phyloP scores from a whole-genome alignment of 176 grass and related monocot genomes.

The Phoenix dactylifera region DNA sequence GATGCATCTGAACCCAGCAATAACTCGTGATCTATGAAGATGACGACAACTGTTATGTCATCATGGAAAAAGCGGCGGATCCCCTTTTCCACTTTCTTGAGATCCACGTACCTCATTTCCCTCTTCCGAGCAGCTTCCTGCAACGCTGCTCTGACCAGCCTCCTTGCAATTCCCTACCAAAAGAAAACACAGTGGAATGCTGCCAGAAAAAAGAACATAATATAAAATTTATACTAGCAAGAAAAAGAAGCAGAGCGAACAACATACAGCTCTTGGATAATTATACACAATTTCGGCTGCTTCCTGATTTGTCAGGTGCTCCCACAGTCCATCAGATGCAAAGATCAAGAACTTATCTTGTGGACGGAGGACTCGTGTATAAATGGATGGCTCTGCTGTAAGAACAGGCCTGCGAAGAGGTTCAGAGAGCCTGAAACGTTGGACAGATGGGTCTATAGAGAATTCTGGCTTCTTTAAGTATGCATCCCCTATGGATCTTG shows the following conservation, averaged over 20 bases:
- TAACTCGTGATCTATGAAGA: slow-evolving; percentile 45
- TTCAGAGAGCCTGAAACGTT: slow-evolving; percentile 71
- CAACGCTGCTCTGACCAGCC: slow-evolving; percentile 38
- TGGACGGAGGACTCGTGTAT: slow-evolving; percentile 46
- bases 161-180: slow-evolving; percentile 45
- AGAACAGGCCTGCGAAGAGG: slow-evolving; percentile 69
- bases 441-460: slow-evolving; percentile 52
- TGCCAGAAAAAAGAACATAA: background rate
- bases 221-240: background rate
- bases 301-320: slow-evolving; percentile 85
- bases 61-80: slow-evolving; percentile 50
- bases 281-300: slow-evolving; percentile 64
- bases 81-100: slow-evolving; percentile 48
- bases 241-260: background rate
- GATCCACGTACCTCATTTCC: slow-evolving; percentile 47
- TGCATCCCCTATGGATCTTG: slow-evolving; percentile 92
- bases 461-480: slow-evolving; percentile 91
- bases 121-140: slow-evolving; percentile 44
- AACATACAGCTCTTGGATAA: slow-evolving; percentile 36
- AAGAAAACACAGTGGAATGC: background rate
- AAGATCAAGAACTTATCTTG: slow-evolving; percentile 86
- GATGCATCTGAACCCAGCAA: slow-evolving; percentile 24
- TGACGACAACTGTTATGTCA: slow-evolving; percentile 48
- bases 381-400: slow-evolving; percentile 68
- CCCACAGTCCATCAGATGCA: slow-evolving; percentile 95